Conservation (phyloP, 228 moss, liverwort and hornwort species). For the Sphagnum fallax region DNA sequence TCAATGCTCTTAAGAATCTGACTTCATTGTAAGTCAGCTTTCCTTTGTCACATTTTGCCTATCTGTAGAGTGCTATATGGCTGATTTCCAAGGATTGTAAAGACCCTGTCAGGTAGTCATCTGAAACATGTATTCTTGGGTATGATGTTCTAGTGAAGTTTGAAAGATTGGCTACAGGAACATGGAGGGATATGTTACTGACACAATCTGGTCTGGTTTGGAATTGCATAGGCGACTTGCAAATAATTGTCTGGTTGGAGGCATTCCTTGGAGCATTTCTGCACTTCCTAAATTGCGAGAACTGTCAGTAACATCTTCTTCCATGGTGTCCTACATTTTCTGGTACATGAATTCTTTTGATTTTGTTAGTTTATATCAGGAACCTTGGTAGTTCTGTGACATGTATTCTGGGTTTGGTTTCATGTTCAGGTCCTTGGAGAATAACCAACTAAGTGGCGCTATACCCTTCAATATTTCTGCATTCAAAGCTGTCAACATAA, state of each 20-base stretch:
- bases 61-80: background rate
- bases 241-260: constrained; percentile 34
- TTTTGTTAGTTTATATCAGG: background rate
- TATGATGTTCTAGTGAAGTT: no score
- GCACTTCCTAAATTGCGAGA: constrained; percentile 26
- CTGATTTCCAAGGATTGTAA: background rate
- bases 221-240: constrained; percentile 25
- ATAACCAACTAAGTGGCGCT: constrained; percentile 39
- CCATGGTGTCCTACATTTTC: background rate
- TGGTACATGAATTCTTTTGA: background rate
- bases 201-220: background rate
- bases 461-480: constrained; percentile 14
- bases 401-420: background rate
- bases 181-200: background rate
- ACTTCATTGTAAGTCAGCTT: constrained; percentile 29
- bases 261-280: constrained; percentile 25
- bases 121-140: background rate
- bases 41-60: background rate
- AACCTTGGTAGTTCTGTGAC: background rate
- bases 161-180: background rate
- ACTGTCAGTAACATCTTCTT: constrained; percentile 19
- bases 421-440: constrained; percentile 17
- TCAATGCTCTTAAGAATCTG: constrained; percentile 23
- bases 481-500: constrained; percentile 5
- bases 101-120: background rate